Percentiles rank a stretch among this genome's conserved stretches.
phyloP scores from a whole-genome alignment of 1,284 basidiomycete species.

The Termitomyces sp. region DNA sequence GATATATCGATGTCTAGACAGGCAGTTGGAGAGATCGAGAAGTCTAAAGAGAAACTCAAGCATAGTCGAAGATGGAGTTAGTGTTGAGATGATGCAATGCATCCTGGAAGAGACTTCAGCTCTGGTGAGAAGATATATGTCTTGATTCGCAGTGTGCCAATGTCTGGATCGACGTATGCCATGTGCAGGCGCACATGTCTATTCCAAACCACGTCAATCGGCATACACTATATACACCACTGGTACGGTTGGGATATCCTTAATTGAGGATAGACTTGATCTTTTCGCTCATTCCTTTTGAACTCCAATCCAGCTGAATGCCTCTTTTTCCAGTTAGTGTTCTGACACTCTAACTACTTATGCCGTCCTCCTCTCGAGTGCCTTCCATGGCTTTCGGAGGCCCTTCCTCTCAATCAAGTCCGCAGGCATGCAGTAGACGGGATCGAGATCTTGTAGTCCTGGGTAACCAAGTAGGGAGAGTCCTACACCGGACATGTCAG shows the following conservation, averaged over 20 bases:
- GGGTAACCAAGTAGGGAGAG: slow-evolving; percentile 89
- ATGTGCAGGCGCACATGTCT: background rate
- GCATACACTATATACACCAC: background rate
- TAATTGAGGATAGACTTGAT: background rate
- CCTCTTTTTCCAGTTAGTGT: background rate
- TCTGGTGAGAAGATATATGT: no score
- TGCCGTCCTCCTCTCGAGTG: slow-evolving; percentile 34
- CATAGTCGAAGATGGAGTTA: no score
- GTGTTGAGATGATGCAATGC: background rate
- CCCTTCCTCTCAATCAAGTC: slow-evolving; percentile 64
- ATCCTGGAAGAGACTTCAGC: background rate
- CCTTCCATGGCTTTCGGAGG: slow-evolving; percentile 66
- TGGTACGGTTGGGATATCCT: background rate
- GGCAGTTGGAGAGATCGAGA: background rate
- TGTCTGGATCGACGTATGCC: background rate
- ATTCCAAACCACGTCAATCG: background rate
- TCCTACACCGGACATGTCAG: slow-evolving; percentile 37
- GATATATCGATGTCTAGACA: background rate
- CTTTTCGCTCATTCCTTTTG: background rate
- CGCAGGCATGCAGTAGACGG: slow-evolving; percentile 95
- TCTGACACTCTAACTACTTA: background rate
- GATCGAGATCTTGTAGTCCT: slow-evolving; percentile 80
- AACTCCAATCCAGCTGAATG: background rate
- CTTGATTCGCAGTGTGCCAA: background rate
- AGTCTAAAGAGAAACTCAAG: background rate